These are phyloP conservation scores for Pythium plurisporium DNA, from an alignment of 352 stramenopile species.

Conservation along the genomic window DNA sequence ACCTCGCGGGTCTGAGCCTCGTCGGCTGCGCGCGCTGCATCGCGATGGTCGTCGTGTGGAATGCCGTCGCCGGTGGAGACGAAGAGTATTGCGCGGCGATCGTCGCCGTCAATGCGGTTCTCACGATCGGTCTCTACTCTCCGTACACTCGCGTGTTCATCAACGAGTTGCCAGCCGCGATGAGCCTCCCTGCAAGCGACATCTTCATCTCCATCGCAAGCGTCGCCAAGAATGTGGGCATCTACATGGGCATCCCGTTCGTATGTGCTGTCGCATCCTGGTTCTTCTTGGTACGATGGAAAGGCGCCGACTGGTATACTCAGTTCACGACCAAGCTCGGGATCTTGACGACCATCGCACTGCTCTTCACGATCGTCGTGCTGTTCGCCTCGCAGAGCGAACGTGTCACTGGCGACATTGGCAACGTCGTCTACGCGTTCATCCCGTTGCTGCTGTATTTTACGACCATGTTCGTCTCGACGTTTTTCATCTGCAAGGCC, in stretches of 20 bases:
- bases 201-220: constrained; percentile 36
- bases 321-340: no score
- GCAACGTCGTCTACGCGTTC: constrained; percentile 49
- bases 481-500: constrained; percentile 35
- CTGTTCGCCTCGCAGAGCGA: constrained; percentile 70
- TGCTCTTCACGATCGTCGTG: constrained; percentile 69
- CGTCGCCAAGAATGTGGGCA: constrained; percentile 48
- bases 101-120: no score
- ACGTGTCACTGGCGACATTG: constrained; percentile 47
- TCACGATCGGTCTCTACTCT: no score
- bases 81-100: no score
- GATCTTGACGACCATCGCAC: constrained; percentile 45
- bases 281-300: constrained; percentile 30
- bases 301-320: constrained; percentile 52
- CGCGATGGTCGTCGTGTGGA: no score
- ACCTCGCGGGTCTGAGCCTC: no score
- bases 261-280: constrained; percentile 35
- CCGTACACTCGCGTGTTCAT: no score
- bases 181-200: no score
- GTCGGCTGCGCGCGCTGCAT: no score
- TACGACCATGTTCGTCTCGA: constrained; percentile 42
- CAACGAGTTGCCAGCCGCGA: no score
- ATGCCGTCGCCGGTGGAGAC: no score
- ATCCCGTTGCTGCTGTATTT: constrained; percentile 69
- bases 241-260: constrained; percentile 75